These are phyloP conservation scores for Citrus inodora DNA, from an alignment of 345 rosid species.

Conservation along the genomic window DNA sequence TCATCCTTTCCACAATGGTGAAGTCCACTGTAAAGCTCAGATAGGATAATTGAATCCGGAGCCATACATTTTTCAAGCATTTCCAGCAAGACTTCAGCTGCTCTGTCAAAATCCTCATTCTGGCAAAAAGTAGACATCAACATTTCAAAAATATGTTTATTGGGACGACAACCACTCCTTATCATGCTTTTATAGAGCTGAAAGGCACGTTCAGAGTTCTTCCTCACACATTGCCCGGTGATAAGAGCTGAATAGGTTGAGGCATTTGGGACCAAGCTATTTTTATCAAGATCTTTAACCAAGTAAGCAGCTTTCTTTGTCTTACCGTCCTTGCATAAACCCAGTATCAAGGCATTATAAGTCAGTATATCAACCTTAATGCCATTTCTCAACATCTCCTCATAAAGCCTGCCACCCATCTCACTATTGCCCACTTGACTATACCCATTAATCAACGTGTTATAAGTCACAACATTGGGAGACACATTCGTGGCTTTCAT, in stretches of 20 bases:
- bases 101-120: slow-evolving; percentile 68
- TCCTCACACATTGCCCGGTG: slow-evolving; percentile 70
- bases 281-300: slow-evolving; percentile 69
- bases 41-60: slow-evolving; percentile 38
- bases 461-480: slow-evolving; percentile 66
- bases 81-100: slow-evolving; percentile 49
- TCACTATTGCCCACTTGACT: slow-evolving; percentile 49
- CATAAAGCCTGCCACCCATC: slow-evolving; percentile 56
- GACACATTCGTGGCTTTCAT: slow-evolving; percentile 60
- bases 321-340: slow-evolving; percentile 82
- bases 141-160: slow-evolving; percentile 40
- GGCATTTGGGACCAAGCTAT: slow-evolving; percentile 63
- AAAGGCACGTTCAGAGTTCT: slow-evolving; percentile 62
- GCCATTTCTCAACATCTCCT: slow-evolving; percentile 58
- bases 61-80: slow-evolving; percentile 49
- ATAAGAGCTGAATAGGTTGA: slow-evolving; percentile 79
- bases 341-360: slow-evolving; percentile 74
- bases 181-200: slow-evolving; percentile 70
- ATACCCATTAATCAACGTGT: slow-evolving; percentile 71
- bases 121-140: slow-evolving; percentile 49
- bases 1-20: slow-evolving; percentile 44
- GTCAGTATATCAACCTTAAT: slow-evolving; percentile 68
- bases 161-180: slow-evolving; percentile 63
- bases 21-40: slow-evolving; percentile 47
- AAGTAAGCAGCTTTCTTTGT: slow-evolving; percentile 84